phyloP scores from a whole-genome alignment of 2,329 filamentous ascomycete species.

The Ilyonectria destructans region DNA sequence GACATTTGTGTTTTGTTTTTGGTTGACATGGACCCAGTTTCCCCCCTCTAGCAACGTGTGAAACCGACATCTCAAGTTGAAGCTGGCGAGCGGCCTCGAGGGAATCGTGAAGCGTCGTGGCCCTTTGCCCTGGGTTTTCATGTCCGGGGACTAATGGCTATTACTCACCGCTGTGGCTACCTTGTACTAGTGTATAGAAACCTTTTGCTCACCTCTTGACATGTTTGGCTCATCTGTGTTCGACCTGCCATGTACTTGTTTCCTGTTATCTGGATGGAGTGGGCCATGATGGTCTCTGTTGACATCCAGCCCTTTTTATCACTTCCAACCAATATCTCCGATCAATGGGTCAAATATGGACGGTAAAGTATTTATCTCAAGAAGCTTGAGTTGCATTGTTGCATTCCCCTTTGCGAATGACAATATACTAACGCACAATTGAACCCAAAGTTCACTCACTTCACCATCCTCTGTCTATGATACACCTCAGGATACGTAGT shows the following conservation, averaged over 20 bases:
- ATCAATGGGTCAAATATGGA: too few relatives aligned
- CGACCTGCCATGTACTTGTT: too few relatives aligned
- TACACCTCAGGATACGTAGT: neutral
- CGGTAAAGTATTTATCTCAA: too few relatives aligned
- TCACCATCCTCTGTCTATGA: neutral
- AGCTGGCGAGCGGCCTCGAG: constrained; percentile 19
- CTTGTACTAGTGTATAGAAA: constrained; percentile 60
- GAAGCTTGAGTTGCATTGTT: neutral
- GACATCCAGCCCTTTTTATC: too few relatives aligned
- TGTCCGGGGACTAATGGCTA: constrained; percentile 13
- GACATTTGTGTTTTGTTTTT: constrained; percentile 15
- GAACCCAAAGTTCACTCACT: neutral
- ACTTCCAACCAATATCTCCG: too few relatives aligned
- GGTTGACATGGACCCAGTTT: constrained; percentile 11
- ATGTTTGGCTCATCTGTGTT: neutral
- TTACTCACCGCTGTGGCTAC: constrained; percentile 44
- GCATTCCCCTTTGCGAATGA: neutral
- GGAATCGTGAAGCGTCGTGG: constrained; percentile 5
- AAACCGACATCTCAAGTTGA: constrained; percentile 7
- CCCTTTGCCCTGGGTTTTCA: constrained; percentile 1
- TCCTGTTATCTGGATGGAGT: too few relatives aligned
- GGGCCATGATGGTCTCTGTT: too few relatives aligned
- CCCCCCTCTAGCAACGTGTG: constrained; percentile 17
- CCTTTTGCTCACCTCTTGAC: constrained; percentile 38
- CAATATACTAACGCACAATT: neutral